Evolutionary conservation across 2,329 filamentous ascomycete genomes (phyloP).

Genomic region (Fusarium burgessii): DNA sequence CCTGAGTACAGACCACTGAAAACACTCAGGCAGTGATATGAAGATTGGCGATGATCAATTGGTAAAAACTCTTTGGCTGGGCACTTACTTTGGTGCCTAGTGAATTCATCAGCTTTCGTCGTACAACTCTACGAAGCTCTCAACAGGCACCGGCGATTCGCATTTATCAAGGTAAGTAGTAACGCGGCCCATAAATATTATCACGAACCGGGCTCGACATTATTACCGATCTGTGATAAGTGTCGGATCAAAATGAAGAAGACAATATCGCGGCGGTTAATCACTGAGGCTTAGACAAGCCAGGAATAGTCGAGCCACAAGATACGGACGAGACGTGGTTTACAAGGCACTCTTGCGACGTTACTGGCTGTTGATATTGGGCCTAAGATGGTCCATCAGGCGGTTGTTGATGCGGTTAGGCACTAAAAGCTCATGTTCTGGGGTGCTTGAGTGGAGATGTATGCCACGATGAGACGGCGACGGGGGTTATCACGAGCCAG

Average conservation of each 20-base stretch:
- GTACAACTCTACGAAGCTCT: background rate
- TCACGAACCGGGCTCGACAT: background rate
- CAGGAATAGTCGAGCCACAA: slow-evolving; percentile 35
- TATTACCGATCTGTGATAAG: slow-evolving; percentile 2
- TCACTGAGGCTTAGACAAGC: slow-evolving; percentile 36
- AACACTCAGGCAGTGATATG: background rate
- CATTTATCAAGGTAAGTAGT: slow-evolving; percentile 16
- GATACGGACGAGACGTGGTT: slow-evolving; percentile 25
- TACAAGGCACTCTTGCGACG: slow-evolving; percentile 32
- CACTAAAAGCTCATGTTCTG: slow-evolving; percentile 31
- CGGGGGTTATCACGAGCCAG: slow-evolving; percentile 13
- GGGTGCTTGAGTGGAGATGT: slow-evolving; percentile 32
- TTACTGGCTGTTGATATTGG: slow-evolving; percentile 40
- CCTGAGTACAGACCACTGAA: background rate
- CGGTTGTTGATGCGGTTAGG: slow-evolving; percentile 40
- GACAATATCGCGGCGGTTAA: slow-evolving; percentile 33
- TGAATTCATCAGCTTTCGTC: slow-evolving; percentile 24
- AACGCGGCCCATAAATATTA: slow-evolving; percentile 17
- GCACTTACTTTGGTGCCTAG: slow-evolving; percentile 11
- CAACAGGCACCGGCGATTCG: slow-evolving; percentile 20
- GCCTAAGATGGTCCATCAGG: slow-evolving; percentile 32
- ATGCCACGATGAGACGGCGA: slow-evolving; percentile 23
- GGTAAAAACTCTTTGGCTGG: background rate
- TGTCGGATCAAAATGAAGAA: slow-evolving; percentile 2
- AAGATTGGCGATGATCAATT: background rate